Evolutionary conservation across 176 grass and related monocot genomes (phyloP), one percentile per base, ranked within the genome.

Genomic region (Cocos nucifera): DNA sequence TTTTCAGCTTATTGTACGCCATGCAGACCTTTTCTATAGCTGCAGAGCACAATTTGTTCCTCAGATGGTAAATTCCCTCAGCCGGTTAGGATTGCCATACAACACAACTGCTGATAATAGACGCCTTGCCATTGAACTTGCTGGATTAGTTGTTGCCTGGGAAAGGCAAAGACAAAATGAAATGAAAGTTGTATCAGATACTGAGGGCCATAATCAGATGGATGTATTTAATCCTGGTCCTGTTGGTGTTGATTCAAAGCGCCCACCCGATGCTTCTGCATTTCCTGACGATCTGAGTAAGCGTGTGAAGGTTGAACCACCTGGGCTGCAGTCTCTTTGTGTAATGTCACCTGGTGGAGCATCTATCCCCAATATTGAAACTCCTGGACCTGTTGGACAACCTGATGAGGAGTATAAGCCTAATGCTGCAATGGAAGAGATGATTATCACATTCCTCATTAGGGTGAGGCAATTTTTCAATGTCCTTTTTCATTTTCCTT

Each of bases 351-450:
- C 93, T 50, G 79, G 87, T 55, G 93, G 93, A 54, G 75, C 84
- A 65, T 92, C 93, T 22, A 88, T 92, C 60, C 84, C 87, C 59
- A 98, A 92, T 70, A 82, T 98, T 54, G 93, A 98, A 67, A 92
- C 93, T 53, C 93, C 93, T 63, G 93, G 93, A 66, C 75, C 84
- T 65, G 69, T 81, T 64, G 87, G 93, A 22, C 93, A 86, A 76
- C 76, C 87, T 73, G 93, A 98, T 0, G 93, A 98, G 73, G 93
- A 98, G 54, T 98, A 98, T 53, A 98, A 98, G 69, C 93, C 93
- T 82, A 98, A 98, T 86, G 93, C 93, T 79, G 93, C 93, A 30
- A 98, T 98, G 93, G 93, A 98, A 67, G 93, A 98, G 79, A 98
- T 98, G 93, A 98, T 98, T 51, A 98, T 98, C 66, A 98, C 93